These are phyloP conservation scores for Russula olivacea DNA, from an alignment of 768 basidiomycete genomes.

Conservation along the genomic window DNA sequence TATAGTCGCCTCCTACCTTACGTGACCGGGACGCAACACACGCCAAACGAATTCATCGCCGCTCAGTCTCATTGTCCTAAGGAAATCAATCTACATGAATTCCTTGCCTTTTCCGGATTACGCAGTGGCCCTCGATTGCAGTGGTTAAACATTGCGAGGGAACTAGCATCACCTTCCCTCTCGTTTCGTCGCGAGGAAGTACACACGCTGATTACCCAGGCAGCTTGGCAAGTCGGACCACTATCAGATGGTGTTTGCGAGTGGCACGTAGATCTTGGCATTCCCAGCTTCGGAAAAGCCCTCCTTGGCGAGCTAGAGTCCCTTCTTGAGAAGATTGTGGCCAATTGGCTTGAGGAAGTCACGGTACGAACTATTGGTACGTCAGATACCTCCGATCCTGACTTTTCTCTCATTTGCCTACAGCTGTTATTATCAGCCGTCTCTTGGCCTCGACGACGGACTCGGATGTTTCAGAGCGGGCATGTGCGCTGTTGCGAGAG, in stretches of 20 bases:
- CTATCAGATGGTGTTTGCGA: conserved; percentile 19
- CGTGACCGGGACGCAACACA: conserved; percentile 15
- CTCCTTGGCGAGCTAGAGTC: conserved; percentile 36
- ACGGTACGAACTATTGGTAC: conserved; percentile 14
- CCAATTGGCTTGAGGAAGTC: conserved; percentile 37
- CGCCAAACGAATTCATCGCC: conserved; percentile 40
- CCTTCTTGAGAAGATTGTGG: conserved; percentile 34
- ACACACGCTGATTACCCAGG: conserved; percentile 40
- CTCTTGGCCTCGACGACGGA: conserved; percentile 8
- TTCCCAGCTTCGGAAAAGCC: conserved; percentile 32
- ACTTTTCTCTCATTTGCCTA: background rate
- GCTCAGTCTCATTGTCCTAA: conserved; percentile 38
- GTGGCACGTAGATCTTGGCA: conserved; percentile 41
- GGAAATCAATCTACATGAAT: conserved; percentile 43
- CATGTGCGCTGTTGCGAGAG: conserved; percentile 4
- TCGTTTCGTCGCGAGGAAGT: conserved; percentile 39
- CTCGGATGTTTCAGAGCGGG: background rate
- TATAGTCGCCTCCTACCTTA: conserved; percentile 6
- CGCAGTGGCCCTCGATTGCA: conserved; percentile 43
- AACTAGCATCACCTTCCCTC: conserved; percentile 37
- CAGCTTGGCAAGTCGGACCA: conserved; percentile 41
- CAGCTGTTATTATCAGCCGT: conserved; percentile 8
- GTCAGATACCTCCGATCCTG: background rate
- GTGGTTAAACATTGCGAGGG: conserved; percentile 47
- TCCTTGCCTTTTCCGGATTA: conserved; percentile 40